Percentiles rank a stretch among this genome's conserved stretches.
Conservation (phyloP, 2,329 filamentous ascomycete genomes). For the Monosporascus sp. region DNA sequence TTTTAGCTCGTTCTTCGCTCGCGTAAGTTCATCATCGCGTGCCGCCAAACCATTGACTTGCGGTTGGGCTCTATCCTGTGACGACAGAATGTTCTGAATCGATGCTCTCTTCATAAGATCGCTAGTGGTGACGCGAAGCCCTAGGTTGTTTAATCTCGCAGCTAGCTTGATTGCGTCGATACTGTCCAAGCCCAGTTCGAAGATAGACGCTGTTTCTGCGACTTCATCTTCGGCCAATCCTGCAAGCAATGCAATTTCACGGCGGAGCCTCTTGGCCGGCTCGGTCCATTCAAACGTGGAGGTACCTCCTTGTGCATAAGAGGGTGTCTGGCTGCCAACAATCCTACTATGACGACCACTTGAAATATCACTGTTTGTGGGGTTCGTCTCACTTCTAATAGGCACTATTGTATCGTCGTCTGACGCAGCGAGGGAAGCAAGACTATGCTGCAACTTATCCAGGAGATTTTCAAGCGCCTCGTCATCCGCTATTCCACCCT, state of each 20-base stretch:
- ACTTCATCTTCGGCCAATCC: slow-evolving; percentile 47
- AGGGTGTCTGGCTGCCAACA: neutral
- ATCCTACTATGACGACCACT: neutral
- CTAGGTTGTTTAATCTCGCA: slow-evolving; percentile 58
- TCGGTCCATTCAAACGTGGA: slow-evolving; percentile 53
- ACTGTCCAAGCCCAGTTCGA: slow-evolving; percentile 83
- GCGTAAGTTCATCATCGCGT: slow-evolving; percentile 6
- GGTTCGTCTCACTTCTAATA: neutral
- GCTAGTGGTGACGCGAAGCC: slow-evolving; percentile 62
- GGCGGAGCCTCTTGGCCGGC: slow-evolving; percentile 46
- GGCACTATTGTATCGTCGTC: neutral
- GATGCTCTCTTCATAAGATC: slow-evolving; percentile 69
- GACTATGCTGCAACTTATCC: slow-evolving; percentile 29
- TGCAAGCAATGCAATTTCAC: slow-evolving; percentile 59
- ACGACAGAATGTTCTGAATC: slow-evolving; percentile 52
- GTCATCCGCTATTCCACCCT: slow-evolving; percentile 33
- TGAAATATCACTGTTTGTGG: neutral
- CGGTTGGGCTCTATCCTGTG: neutral
- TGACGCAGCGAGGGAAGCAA: slow-evolving; percentile 19
- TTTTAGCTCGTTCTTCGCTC: slow-evolving; percentile 29
- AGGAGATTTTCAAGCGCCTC: slow-evolving; percentile 30
- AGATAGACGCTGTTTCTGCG: slow-evolving; percentile 56
- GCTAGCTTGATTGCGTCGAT: slow-evolving; percentile 86
- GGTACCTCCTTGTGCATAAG: neutral
- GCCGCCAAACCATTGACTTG: neutral